These are phyloP conservation scores for Echium plantagineum DNA, from an alignment of 257 asterid genomes.

Conservation along the genomic window DNA sequence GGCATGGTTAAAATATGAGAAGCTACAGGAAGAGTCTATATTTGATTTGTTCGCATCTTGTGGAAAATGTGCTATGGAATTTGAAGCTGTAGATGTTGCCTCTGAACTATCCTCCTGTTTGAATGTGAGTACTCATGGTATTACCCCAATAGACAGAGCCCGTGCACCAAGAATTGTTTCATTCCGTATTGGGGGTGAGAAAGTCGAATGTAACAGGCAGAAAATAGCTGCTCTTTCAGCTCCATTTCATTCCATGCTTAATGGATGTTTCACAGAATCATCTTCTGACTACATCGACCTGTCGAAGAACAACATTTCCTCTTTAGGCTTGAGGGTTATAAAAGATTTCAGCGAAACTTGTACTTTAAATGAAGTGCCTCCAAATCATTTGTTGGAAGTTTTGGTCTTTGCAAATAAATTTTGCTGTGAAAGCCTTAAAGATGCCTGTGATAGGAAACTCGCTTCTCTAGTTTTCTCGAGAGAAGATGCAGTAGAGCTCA, in stretches of 20 bases:
- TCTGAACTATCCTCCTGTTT: conserved; percentile 46
- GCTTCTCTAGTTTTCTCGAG: conserved; percentile 64
- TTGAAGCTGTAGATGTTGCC: conserved; percentile 56
- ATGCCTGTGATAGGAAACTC: conserved; percentile 81
- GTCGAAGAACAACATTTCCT: conserved; percentile 73
- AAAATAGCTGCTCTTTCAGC: conserved; percentile 71
- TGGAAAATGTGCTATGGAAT: conserved; percentile 75
- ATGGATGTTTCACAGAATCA: conserved; percentile 82
- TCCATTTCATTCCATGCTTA: conserved; percentile 91
- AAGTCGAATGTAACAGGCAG: conserved; percentile 58
- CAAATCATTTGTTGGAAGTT: conserved; percentile 66
- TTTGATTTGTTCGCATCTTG: conserved; percentile 68
- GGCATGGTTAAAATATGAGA: conserved; percentile 91
- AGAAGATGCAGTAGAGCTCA: conserved; percentile 75
- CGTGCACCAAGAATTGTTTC: conserved; percentile 34
- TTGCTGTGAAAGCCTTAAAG: conserved; percentile 86
- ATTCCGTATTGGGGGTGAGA: conserved; percentile 61
- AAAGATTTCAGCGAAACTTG: conserved; percentile 52
- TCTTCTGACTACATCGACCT: conserved; percentile 60
- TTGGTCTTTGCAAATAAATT: conserved; percentile 86
- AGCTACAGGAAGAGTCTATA: conserved; percentile 71
- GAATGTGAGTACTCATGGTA: conserved; percentile 14
- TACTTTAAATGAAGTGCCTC: conserved; percentile 35
- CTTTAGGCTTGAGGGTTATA: conserved; percentile 56
- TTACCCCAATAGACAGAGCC: conserved; percentile 4